Base-by-base conservation (phyloP, 1,284 basidiomycete species). In the Stereum hirsutum region DNA sequence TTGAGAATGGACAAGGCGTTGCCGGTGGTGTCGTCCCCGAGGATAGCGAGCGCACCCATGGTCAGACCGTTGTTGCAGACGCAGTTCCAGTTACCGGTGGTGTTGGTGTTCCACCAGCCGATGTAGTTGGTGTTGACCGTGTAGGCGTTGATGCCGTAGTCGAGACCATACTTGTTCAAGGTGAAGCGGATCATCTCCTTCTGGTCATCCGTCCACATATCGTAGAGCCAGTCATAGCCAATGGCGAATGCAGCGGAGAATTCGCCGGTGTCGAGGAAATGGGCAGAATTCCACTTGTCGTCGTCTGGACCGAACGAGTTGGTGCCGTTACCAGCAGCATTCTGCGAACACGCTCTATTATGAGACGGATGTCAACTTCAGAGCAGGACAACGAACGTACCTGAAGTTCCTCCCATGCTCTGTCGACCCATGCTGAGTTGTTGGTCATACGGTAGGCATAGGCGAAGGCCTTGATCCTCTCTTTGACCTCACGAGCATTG, bases 251-350 rank as follows among this genome's bases (percentile, higher is more conserved):
- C 91, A 26, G 83, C 78, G 23, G 80, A 83, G 57, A 97, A 75
- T 62, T 99, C 96, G 17, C 82, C 95, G 6, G 83, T 72, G 62
- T 99, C 96, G 45, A 99, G 84, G 79, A 98, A 99, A 66, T 99
- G 96, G 2, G 45, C 52, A 3, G 82, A 72, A 64, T 96, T 95
- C 92, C 93, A 97, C 55, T 63, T 75, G 51, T 72, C 69, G 52
- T 59, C 57, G 40, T 59, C 62, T 6, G 80, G 76, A 40, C 86
- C 90, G 60, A 85, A 90, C 10, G 65, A 39, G 12, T 60, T 66
- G 3, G 78, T 65, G 28, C 72, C 68, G 49, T 81, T 80, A n/a
- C 81, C 78, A 42, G 79, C 77, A 25, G 78, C 80, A 54, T 86
- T 84, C 82, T 82, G 47, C 19, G 33, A 44, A 33, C 36, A n/a